These are phyloP conservation scores for Colletotrichum agaves DNA, from an alignment of 2,329 filamentous ascomycete species.

Conservation along the genomic window DNA sequence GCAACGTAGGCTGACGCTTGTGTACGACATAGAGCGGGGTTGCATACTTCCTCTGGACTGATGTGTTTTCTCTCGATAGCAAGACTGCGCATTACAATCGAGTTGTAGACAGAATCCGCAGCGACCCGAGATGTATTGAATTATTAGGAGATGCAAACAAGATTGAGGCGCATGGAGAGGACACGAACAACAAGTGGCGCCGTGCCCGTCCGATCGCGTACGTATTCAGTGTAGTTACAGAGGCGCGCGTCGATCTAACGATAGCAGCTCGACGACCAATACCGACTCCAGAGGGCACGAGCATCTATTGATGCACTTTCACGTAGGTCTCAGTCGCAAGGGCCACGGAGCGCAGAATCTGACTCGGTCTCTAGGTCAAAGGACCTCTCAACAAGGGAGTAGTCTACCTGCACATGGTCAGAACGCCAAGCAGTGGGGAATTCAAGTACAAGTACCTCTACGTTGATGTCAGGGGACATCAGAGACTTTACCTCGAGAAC, in stretches of 20 bases:
- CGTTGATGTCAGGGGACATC: constrained; percentile 80
- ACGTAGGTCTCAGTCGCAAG: constrained; percentile 60
- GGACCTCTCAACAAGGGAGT: constrained; percentile 79
- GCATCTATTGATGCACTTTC: constrained; percentile 87
- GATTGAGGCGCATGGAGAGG: constrained; percentile 84
- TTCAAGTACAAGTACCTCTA: constrained; percentile 84
- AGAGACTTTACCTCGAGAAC: constrained; percentile 73
- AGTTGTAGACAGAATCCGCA: constrained; percentile 81
- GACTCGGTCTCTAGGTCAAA: constrained; percentile 66
- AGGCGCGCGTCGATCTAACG: constrained; percentile 41
- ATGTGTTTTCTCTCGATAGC: constrained; percentile 86
- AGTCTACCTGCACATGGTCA: constrained; percentile 82
- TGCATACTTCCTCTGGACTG: constrained; percentile 79
- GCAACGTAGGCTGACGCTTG: constrained; percentile 13
- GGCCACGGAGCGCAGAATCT: not conserved
- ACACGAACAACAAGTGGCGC: constrained; percentile 84
- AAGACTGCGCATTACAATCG: constrained; percentile 90
- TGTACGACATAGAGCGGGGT: constrained; percentile 71
- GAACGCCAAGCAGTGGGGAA: constrained; percentile 69
- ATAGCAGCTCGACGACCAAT: constrained; percentile 69
- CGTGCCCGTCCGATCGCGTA: constrained; percentile 71
- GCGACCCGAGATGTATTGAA: constrained; percentile 75
- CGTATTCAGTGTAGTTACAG: constrained; percentile 34
- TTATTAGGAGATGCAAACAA: constrained; percentile 79
- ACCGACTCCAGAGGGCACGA: constrained; percentile 81